Evolutionary conservation across 2,329 filamentous ascomycete genomes (phyloP).

Genomic region (Pseudocercospora ulei): DNA sequence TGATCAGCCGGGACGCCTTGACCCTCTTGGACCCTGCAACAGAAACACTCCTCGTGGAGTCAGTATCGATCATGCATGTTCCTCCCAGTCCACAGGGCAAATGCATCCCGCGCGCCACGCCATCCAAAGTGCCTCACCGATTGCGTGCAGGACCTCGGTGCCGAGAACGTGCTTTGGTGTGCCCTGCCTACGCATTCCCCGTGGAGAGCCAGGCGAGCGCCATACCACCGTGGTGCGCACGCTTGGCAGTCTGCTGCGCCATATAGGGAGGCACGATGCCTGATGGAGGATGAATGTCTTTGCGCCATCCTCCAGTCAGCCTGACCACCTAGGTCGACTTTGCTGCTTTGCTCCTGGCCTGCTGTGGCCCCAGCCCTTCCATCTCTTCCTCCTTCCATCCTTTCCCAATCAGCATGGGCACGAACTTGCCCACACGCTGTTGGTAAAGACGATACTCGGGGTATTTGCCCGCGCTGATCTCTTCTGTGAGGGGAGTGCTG

Average conservation of each 20-base stretch:
- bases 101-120: conserved; percentile 2
- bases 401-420: conserved; percentile 48
- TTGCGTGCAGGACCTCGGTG: conserved; percentile 1
- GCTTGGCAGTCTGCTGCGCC: neutral
- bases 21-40: too few relatives aligned
- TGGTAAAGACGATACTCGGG: conserved; percentile 80
- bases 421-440: conserved; percentile 67
- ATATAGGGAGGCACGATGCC: neutral
- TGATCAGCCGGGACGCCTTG: too few relatives aligned
- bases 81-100: conserved; percentile 4
- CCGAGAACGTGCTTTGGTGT: too few relatives aligned
- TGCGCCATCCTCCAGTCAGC: too few relatives aligned
- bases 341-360: conserved; percentile 12
- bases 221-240: neutral
- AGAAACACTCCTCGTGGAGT: neutral
- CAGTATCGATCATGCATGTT: conserved; percentile 3
- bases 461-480: conserved; percentile 72
- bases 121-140: neutral
- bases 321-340: conserved; percentile 6
- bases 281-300: neutral
- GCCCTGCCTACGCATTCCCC: too few relatives aligned
- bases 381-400: conserved; percentile 32
- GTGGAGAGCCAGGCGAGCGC: neutral
- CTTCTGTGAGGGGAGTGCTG: conserved; percentile 80
- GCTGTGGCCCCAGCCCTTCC: conserved; percentile 18